Conservation (phyloP, 768 basidiomycete genomes). For the Mycena metata region DNA sequence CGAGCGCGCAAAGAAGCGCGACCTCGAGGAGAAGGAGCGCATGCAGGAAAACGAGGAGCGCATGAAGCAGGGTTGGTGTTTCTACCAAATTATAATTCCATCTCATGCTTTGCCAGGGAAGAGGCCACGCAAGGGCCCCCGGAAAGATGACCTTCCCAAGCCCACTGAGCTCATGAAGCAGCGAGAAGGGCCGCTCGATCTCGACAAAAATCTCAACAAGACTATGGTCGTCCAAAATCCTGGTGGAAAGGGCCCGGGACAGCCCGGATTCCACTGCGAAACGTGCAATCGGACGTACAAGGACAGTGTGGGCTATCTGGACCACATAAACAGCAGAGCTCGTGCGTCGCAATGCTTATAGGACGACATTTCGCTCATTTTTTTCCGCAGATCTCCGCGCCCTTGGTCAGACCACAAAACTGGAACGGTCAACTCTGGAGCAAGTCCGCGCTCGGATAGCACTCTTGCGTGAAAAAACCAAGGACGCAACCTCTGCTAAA, state of each 20-base stretch:
- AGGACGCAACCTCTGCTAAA: slow-evolving; percentile 85
- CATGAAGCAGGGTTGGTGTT: slow-evolving; percentile 78
- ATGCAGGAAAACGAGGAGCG: slow-evolving; percentile 91
- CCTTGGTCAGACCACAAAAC: slow-evolving; percentile 95
- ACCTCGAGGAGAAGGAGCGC: slow-evolving; percentile 82
- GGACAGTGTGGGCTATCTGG: slow-evolving; percentile 93
- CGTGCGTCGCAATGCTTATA: slow-evolving; percentile 69
- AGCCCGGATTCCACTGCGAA: slow-evolving; percentile 96
- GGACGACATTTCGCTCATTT: slow-evolving; percentile 1
- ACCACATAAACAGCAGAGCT: slow-evolving; percentile 94
- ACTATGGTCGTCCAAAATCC: slow-evolving; percentile 93
- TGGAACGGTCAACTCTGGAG: slow-evolving; percentile 90
- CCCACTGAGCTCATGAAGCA: slow-evolving; percentile 95
- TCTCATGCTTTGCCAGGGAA: slow-evolving; percentile 69
- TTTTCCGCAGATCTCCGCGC: slow-evolving; percentile 80
- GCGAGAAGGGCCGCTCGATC: slow-evolving; percentile 85
- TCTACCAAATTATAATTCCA: slow-evolving; percentile 7
- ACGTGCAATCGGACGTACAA: slow-evolving; percentile 92
- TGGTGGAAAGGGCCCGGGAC: slow-evolving; percentile 86
- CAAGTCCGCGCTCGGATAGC: slow-evolving; percentile 96
- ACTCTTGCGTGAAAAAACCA: slow-evolving; percentile 87
- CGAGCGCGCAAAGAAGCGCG: slow-evolving; percentile 85
- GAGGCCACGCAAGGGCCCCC: slow-evolving; percentile 74
- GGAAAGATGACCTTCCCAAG: slow-evolving; percentile 87
- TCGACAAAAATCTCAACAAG: slow-evolving; percentile 96